Conservation (phyloP, 1,284 basidiomycete genomes). For the Pseudozyma tsukubaensis region DNA sequence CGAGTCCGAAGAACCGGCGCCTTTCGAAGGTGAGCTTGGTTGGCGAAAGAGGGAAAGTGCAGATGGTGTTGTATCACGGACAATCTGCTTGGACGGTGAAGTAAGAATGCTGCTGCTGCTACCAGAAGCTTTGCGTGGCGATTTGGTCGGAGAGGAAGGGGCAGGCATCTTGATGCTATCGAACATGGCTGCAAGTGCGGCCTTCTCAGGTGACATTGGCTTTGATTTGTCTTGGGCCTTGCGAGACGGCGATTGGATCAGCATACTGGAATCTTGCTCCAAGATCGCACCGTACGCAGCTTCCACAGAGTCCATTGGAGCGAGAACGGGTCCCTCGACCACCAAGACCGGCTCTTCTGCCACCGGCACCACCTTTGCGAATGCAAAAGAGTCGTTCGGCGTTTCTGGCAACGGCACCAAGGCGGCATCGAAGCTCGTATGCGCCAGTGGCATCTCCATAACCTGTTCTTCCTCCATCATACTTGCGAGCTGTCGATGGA, state of each 20-base stretch:
- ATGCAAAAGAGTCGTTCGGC: conserved; percentile 17
- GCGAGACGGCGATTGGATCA: conserved; percentile 18
- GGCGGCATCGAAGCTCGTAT: conserved; percentile 11
- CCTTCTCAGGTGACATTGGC: conserved; percentile 48
- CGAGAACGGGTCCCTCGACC: neutral
- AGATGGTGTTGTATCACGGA: conserved; percentile 3
- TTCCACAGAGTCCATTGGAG: neutral
- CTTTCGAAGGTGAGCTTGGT: conserved; percentile 21
- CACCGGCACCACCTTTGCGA: conserved; percentile 1
- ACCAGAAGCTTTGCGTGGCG: conserved; percentile 35
- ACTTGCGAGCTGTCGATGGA: neutral
- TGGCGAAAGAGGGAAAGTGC: conserved; percentile 14
- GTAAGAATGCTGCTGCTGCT: conserved; percentile 20
- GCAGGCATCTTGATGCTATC: conserved; percentile 48
- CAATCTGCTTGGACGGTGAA: conserved; percentile 22
- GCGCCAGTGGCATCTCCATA: neutral
- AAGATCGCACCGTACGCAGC: neutral
- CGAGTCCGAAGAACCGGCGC: conserved; percentile 23
- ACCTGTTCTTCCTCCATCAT: conserved; percentile 1
- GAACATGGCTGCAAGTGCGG: conserved; percentile 45
- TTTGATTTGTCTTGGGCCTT: conserved; percentile 16
- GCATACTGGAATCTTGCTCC: neutral
- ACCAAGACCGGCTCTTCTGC: neutral
- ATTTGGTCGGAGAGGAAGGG: conserved; percentile 37
- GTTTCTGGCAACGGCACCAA: conserved; percentile 23